A percentile compares a stretch with the other conserved stretches of the same genome.
These are phyloP conservation scores for Coleophoma cylindrospora DNA, from an alignment of 2,329 filamentous ascomycete genomes.

Conservation along the genomic window DNA sequence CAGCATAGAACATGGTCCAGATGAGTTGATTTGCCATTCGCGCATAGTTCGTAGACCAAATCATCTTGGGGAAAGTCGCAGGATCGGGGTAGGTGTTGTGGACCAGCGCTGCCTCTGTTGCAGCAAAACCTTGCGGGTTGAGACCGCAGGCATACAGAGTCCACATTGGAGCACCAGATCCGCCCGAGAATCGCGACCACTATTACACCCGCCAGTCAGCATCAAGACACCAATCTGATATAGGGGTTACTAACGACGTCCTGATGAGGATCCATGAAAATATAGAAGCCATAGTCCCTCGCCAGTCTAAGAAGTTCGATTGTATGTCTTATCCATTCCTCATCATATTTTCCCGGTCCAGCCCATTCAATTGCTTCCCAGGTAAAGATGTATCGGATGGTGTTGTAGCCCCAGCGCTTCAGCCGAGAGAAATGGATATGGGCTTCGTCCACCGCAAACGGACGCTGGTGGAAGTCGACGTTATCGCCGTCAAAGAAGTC, in stretches of 20 bases:
- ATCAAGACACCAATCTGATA: not conserved
- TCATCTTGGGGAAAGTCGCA: constrained; percentile 92
- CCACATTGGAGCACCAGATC: constrained; percentile 96
- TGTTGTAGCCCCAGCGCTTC: constrained; percentile 90
- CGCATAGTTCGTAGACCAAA: constrained; percentile 97
- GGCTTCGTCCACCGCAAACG: constrained; percentile 79
- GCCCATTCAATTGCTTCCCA: constrained; percentile 98
- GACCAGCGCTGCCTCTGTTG: constrained; percentile 86
- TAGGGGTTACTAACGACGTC: constrained; percentile 67
- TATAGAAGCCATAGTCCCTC: constrained; percentile 86
- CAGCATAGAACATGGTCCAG: constrained; percentile 91
- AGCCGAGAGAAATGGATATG: constrained; percentile 81
- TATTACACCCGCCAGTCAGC: constrained; percentile 28
- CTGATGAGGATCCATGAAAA: constrained; percentile 99
- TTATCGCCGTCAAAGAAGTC: constrained; percentile 91
- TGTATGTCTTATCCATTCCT: constrained; percentile 88
- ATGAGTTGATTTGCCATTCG: constrained; percentile 83
- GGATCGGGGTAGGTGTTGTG: constrained; percentile 91
- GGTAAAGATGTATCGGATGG: constrained; percentile 92
- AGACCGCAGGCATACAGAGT: constrained; percentile 92
- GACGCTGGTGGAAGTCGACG: constrained; percentile 82
- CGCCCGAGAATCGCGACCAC: constrained; percentile 94
- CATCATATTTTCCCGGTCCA: constrained; percentile 87
- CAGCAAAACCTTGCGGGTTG: constrained; percentile 78
- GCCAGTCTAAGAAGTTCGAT: constrained; percentile 79